Evolutionary conservation across 1,284 basidiomycete species (phyloP).

Genomic region (Microbotryum saponariae): DNA sequence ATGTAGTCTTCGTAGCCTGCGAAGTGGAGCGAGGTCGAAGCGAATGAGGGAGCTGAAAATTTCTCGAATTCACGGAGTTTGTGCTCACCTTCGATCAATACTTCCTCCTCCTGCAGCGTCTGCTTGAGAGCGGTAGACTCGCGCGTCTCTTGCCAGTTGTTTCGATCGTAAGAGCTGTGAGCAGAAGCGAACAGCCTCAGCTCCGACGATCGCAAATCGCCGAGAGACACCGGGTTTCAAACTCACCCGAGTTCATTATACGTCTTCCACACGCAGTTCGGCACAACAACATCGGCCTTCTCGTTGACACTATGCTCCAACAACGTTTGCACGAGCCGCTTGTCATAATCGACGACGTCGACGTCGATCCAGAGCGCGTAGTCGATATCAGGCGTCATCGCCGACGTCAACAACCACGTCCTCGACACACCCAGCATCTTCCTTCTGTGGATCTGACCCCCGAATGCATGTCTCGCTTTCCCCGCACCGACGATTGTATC

Average conservation of each 20-base stretch:
- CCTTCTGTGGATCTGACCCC: slow-evolving; percentile 9
- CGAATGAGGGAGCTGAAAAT: background rate
- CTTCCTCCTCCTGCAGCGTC: background rate
- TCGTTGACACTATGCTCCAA: slow-evolving; percentile 1
- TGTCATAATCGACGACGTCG: slow-evolving; percentile 22
- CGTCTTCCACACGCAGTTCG: slow-evolving; percentile 29
- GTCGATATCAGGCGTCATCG: slow-evolving; percentile 19
- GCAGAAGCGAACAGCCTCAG: background rate
- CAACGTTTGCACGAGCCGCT: slow-evolving; percentile 10
- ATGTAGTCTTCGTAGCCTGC: slow-evolving; percentile 20
- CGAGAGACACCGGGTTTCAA: too few species aligned
- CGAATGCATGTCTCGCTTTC: slow-evolving; percentile 10
- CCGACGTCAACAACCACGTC: slow-evolving; percentile 17
- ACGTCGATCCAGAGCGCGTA: slow-evolving; percentile 26
- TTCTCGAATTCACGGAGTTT: background rate
- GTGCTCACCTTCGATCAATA: slow-evolving; percentile 19
- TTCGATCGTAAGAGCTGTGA: slow-evolving; percentile 22
- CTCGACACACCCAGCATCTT: slow-evolving; percentile 15
- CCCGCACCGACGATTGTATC: slow-evolving; percentile 6
- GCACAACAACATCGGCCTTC: slow-evolving; percentile 22
- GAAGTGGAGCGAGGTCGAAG: background rate
- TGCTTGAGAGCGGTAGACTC: slow-evolving; percentile 11
- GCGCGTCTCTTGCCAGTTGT: slow-evolving; percentile 27
- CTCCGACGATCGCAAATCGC: background rate
- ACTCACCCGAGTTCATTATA: slow-evolving; percentile 29